Evolutionary conservation across 2,329 filamentous ascomycete species (phyloP), one percentile per base, ranked within the genome.

Genomic region (Colletotrichum sidae): DNA sequence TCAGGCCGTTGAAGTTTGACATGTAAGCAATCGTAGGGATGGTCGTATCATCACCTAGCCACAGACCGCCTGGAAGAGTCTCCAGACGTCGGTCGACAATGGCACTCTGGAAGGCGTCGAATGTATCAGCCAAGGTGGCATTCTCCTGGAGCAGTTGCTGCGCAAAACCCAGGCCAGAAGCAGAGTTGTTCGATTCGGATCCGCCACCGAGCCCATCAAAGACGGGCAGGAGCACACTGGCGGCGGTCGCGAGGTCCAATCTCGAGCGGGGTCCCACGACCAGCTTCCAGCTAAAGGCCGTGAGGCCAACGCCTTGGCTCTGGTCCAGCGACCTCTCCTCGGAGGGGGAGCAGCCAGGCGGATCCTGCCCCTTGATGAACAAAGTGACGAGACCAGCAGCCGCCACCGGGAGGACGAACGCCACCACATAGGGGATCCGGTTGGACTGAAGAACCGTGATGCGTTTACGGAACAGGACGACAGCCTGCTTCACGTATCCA

Each of bases 361-460:
- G 81, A 4, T 75, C 70, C 70, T 88, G 88, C 51, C 80, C 78
- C 47, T 85, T 83, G 8, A 97, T 80, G 71, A 95, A 94, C 2
- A 96, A 82, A 4, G 90, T 92, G 0, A 94, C 92, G 13, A 97
- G 79, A 0, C 90, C 93, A 15, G 93, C 91, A 1, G 93, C 92
- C 60, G 93, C 82, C 57, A 97, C 86, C 0, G 94, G 94, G 11
- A 97, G 87, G 1, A 93, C 70, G 42, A 97, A 83, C 1, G 93
- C 93, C 2, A 89, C 88, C 8, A 90, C 73, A 62, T 94, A 94
- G 0, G 93, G 91, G 50, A 95, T 82, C 77, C 89, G 92, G 73
- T 95, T 97, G 41, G 90, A 85, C 71, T 90, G 90, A 55, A 97
- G 82, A 41, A 97, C 90, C 0, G 88, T 93, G 63, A 88, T 80